Percentiles rank a stretch among this genome's conserved stretches.
Evolutionary conservation across 2,329 filamentous ascomycete genomes (phyloP).

Genomic region (Epichloe coenophiala): DNA sequence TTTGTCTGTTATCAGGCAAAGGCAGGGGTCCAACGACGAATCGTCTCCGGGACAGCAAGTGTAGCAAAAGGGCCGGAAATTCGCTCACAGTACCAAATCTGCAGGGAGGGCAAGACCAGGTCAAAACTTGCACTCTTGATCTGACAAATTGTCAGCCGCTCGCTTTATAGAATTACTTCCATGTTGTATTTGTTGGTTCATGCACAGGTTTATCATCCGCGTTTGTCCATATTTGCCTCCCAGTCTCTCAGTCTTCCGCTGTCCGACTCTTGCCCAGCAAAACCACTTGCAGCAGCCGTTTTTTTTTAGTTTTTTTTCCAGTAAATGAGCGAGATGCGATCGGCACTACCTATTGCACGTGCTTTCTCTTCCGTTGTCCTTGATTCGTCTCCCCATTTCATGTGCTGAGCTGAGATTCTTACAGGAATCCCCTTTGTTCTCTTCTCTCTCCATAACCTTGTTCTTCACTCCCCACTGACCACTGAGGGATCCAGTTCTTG

Average conservation of each 20-base stretch:
- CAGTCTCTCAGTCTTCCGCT: constrained; percentile 11
- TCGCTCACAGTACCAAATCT: too few relatives aligned
- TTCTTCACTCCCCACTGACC: constrained; percentile 13
- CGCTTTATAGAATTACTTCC: neutral
- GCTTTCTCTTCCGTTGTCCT: constrained; percentile 4
- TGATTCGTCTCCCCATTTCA: constrained; percentile 1
- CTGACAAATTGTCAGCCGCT: neutral
- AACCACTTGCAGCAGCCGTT: constrained; percentile 10
- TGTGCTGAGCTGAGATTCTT: neutral
- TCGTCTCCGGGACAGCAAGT: too few relatives aligned
- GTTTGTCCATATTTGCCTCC: constrained; percentile 9
- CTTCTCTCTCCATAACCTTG: constrained; percentile 7
- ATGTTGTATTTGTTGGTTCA: constrained; percentile 8
- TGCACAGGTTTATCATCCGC: constrained; percentile 18
- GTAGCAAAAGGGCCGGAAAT: too few relatives aligned
- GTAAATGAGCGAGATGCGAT: constrained; percentile 5
- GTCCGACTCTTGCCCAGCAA: constrained; percentile 7
- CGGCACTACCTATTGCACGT: neutral
- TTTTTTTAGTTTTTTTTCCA: neutral
- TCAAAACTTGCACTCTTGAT: too few relatives aligned
- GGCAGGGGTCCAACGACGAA: too few relatives aligned
- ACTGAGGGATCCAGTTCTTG: neutral
- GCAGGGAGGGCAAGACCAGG: too few relatives aligned
- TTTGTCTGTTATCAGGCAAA: too few relatives aligned
- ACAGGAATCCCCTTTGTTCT: neutral